Evolutionary conservation across 1,139 yeast species (phyloP).

Genomic region (Schwanniomyces etchellsii): DNA sequence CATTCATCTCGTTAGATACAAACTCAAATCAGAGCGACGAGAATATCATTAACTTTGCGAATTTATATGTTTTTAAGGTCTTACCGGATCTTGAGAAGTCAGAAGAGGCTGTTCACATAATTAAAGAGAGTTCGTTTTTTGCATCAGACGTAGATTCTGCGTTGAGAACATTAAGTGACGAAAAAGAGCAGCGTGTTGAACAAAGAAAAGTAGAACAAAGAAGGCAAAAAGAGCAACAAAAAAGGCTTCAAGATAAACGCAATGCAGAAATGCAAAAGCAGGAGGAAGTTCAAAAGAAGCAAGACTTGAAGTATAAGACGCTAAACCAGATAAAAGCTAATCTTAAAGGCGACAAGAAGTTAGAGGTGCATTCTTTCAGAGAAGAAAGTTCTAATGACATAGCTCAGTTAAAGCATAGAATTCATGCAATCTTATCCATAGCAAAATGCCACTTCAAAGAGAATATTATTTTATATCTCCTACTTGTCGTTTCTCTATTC

Average conservation of each 20-base stretch:
- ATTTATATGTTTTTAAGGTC: conserved; percentile 32
- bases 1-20: conserved; percentile 9
- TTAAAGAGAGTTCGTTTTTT: conserved; percentile 15
- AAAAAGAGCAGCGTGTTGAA: conserved; percentile 13
- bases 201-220: conserved; percentile 12
- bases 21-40: conserved; percentile 10
- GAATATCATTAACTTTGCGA: conserved; percentile 20
- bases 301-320: conserved; percentile 29
- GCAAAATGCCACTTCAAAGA: conserved; percentile 13
- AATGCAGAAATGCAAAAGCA: conserved; percentile 13
- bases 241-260: conserved; percentile 12
- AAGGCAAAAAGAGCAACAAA: conserved; percentile 15
- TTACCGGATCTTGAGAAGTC: conserved; percentile 25
- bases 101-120: conserved; percentile 22
- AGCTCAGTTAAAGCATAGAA: too few species aligned
- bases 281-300: conserved; percentile 14
- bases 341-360: too few species aligned
- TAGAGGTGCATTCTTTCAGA: too few species aligned
- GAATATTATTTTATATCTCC: conserved; percentile 23
- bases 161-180: conserved; percentile 9
- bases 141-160: too few species aligned
- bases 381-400: too few species aligned
- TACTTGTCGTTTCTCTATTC: conserved; percentile 16
- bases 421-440: conserved; percentile 6
- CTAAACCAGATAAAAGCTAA: conserved; percentile 25